Base-by-base conservation (phyloP, 2,329 filamentous ascomycete genomes). In the Claviceps sp. region DNA sequence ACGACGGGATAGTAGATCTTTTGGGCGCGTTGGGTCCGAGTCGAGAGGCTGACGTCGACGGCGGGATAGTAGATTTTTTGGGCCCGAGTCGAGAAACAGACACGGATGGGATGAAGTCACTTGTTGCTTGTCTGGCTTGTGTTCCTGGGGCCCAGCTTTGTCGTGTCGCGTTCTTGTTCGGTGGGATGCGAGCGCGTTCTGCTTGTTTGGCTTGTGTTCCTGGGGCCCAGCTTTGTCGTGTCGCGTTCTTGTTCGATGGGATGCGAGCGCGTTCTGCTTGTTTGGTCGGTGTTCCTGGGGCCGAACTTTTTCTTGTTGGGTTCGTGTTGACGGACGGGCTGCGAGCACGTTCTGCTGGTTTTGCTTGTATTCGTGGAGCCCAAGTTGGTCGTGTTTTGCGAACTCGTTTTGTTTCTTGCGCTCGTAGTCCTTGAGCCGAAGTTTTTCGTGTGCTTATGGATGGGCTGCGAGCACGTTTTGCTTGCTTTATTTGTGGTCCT, bases 21-120 rank as follows among this genome's bases (percentile, higher is more conserved):
- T 51, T 49, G 37, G 55, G 55, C 4, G 59, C 55, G 18, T 55
- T 54, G 42, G 51, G 52, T 1, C 53, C 51, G 9, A 58, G 50
- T 24, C 24, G 24, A 26, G 24, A 26, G 7, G 24, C 7, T 7
- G 24, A 26, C 24, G 24, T 26, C 24, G 24, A 30, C 26, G 26
- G 1, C 2, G 53, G 52, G 4, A 55, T 52, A 1, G 58, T 55
- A 3, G 62, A 55, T 5, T 56, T 56, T n/a, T 50, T 49, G 43
- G 51, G 53, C 1, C 54, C 51, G 9, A 58, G 50, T 24, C 58
- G 54, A 4, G 58, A 56, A 9, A 60, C 62, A 2, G 57, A 44
- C 30, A 34, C 30, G 30, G 30, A 34, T 34, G 9, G 3, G 4
- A 11, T 34, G 30, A 9, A 34, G 30, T 34, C 30, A 34, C 9